Evolutionary conservation across 352 stramenopile genomes (phyloP).

Genomic region (Phytopythium litorale): DNA sequence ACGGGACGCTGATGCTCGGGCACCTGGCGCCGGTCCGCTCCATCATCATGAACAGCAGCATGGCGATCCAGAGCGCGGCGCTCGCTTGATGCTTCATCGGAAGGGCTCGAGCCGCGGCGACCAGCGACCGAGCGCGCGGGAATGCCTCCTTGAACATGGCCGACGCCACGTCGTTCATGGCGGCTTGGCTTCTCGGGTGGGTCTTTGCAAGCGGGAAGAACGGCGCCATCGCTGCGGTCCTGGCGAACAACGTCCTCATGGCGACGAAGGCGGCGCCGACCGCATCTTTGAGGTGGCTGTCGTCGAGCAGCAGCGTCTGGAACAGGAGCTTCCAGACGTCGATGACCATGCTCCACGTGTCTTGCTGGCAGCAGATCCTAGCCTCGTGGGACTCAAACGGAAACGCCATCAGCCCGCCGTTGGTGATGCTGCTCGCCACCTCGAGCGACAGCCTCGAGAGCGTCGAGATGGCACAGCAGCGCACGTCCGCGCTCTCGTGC

Average conservation of each 20-base stretch:
- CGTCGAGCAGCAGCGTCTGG: slow-evolving; percentile 40
- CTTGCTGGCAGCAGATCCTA: slow-evolving; percentile 76
- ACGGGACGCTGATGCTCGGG: slow-evolving; percentile 61
- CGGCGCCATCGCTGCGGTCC: slow-evolving; percentile 29
- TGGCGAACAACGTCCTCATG: slow-evolving; percentile 57
- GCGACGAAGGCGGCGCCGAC: slow-evolving; percentile 48
- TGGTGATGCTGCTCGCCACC: slow-evolving; percentile 42
- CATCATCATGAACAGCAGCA: slow-evolving; percentile 86
- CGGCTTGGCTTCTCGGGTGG: slow-evolving; percentile 23
- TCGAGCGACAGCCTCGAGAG: slow-evolving; percentile 51
- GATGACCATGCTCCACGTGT: slow-evolving; percentile 65
- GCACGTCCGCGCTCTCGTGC: slow-evolving; percentile 65
- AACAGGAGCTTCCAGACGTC: slow-evolving; percentile 85
- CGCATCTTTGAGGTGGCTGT: background rate
- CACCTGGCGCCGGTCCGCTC: slow-evolving; percentile 61
- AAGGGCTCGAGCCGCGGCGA: slow-evolving; percentile 37
- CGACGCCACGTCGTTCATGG: slow-evolving; percentile 61
- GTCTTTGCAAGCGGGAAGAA: slow-evolving; percentile 16
- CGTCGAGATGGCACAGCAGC: slow-evolving; percentile 53
- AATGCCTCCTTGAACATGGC: slow-evolving; percentile 66
- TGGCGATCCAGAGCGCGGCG: slow-evolving; percentile 56
- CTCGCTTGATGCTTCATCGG: slow-evolving; percentile 59
- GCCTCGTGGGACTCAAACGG: slow-evolving; percentile 83
- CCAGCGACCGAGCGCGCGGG: slow-evolving; percentile 46
- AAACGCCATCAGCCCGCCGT: slow-evolving; percentile 60